A percentile compares a stretch with the other conserved stretches of the same genome.
Conservation (phyloP, 1,284 basidiomycete species). For the Crucibulum parvulum region DNA sequence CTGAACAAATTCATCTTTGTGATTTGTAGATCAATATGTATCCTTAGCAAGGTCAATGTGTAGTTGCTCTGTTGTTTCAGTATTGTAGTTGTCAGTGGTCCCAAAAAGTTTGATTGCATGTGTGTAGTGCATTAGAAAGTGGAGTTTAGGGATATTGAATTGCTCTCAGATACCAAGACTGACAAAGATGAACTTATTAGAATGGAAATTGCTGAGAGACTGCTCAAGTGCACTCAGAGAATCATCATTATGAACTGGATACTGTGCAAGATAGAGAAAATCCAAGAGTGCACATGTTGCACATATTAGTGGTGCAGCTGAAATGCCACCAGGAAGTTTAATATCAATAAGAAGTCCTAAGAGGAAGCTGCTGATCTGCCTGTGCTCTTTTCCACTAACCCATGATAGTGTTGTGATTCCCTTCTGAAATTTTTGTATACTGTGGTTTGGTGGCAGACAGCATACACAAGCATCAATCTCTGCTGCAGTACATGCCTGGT, state of each 20-base stretch:
- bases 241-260: conserved; percentile 11
- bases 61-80: conserved; percentile 12
- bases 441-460: conserved; percentile 37
- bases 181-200: not conserved
- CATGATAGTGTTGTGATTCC: conserved; percentile 37
- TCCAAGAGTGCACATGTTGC: conserved; percentile 29
- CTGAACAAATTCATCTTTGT: conserved; percentile 30
- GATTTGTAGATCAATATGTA: conserved; percentile 31
- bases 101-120: conserved; percentile 21
- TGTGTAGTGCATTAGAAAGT: not conserved
- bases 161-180: not conserved
- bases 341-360: conserved; percentile 4
- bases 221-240: not conserved
- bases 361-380: conserved; percentile 26
- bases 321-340: conserved; percentile 1
- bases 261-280: conserved; percentile 35
- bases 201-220: not conserved
- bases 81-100: conserved; percentile 11
- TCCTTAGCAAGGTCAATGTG: conserved; percentile 37
- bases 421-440: conserved; percentile 39
- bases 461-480: conserved; percentile 38
- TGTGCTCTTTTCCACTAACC: conserved; percentile 31
- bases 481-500: conserved; percentile 12
- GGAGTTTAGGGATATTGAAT: conserved; percentile 37
- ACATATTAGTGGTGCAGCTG: conserved; percentile 7